A percentile compares a stretch with the other conserved stretches of the same genome.
These are phyloP conservation scores for Aspergillus sp. DNA, from an alignment of 2,329 filamentous ascomycete species.

Conservation along the genomic window DNA sequence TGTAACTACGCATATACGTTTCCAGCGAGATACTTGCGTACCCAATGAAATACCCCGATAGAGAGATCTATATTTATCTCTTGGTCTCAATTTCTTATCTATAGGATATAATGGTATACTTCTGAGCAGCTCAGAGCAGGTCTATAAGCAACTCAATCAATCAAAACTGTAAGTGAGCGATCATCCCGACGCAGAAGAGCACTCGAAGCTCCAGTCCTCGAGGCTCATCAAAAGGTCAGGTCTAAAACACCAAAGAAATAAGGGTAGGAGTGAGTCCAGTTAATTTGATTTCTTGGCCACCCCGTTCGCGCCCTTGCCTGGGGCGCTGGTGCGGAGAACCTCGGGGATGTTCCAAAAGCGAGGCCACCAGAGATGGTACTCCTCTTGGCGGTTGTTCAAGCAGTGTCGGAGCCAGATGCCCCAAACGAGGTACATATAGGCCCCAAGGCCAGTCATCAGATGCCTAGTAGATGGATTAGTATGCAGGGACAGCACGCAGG, in stretches of 20 bases:
- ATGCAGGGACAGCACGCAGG: background rate
- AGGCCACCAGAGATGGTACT: slow-evolving; percentile 72
- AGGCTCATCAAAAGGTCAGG: background rate
- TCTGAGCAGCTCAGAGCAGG: slow-evolving; percentile 9
- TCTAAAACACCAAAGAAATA: slow-evolving; percentile 9
- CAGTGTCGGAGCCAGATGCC: slow-evolving; percentile 79
- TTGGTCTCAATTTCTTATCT: slow-evolving; percentile 2
- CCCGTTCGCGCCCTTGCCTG: slow-evolving; percentile 23
- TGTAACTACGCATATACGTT: background rate
- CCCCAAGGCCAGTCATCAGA: slow-evolving; percentile 77
- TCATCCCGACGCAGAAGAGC: background rate
- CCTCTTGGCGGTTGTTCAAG: slow-evolving; percentile 69
- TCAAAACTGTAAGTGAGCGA: background rate
- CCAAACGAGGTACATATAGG: slow-evolving; percentile 84
- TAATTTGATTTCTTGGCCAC: slow-evolving; percentile 34
- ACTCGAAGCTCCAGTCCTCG: slow-evolving; percentile 9
- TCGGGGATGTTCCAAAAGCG: slow-evolving; percentile 60
- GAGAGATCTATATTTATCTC: background rate
- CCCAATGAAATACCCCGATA: background rate
- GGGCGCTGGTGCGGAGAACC: slow-evolving; percentile 44
- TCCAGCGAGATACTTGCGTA: background rate
- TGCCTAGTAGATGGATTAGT: slow-evolving; percentile 56
- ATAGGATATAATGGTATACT: slow-evolving; percentile 18
- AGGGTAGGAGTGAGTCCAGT: slow-evolving; percentile 4
- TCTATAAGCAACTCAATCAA: slow-evolving; percentile 15